These are phyloP conservation scores for Metschnikowia matae DNA, from an alignment of 805 yeast species.

Conservation along the genomic window DNA sequence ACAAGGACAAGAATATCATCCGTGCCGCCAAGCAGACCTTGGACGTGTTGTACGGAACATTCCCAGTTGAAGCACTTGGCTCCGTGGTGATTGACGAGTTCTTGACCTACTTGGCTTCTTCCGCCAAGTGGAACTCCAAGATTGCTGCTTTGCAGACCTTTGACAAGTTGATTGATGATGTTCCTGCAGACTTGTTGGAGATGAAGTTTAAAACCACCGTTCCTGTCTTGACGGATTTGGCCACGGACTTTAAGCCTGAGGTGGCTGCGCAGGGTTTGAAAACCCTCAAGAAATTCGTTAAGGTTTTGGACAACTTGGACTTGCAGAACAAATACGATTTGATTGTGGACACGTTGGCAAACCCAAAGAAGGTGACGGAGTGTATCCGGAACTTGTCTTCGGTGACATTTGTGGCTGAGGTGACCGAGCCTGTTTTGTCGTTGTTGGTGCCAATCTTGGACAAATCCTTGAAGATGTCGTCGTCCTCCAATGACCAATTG, in stretches of 20 bases:
- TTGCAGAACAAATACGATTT: constrained; percentile 76
- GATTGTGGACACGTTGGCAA: constrained; percentile 84
- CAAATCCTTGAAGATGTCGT: constrained; percentile 80
- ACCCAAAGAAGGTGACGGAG: constrained; percentile 82
- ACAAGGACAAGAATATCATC: constrained; percentile 81
- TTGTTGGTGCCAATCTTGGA: constrained; percentile 87
- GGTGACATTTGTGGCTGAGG: constrained; percentile 97
- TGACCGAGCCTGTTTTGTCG: constrained; percentile 91
- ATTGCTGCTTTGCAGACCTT: constrained; percentile 69
- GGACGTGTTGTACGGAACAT: constrained; percentile 64
- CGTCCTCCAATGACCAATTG: constrained; percentile 91
- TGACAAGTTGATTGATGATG: constrained; percentile 71
- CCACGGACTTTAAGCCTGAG: constrained; percentile 97
- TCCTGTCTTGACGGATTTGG: constrained; percentile 81
- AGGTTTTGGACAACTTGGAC: constrained; percentile 88
- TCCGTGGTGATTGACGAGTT: constrained; percentile 63
- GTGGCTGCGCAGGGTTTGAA: constrained; percentile 79
- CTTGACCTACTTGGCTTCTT: constrained; percentile 60
- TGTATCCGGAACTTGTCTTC: constrained; percentile 87
- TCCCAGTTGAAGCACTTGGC: constrained; percentile 74
- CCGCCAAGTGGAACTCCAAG: constrained; percentile 94
- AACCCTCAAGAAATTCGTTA: constrained; percentile 66
- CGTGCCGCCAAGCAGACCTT: constrained; percentile 81
- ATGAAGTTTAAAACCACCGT: constrained; percentile 71
- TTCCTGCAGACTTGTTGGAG: constrained; percentile 83